Evolutionary conservation across 495 filamentous ascomycete species (phyloP).

Genomic region (Hyaloscypha hepaticicola): DNA sequence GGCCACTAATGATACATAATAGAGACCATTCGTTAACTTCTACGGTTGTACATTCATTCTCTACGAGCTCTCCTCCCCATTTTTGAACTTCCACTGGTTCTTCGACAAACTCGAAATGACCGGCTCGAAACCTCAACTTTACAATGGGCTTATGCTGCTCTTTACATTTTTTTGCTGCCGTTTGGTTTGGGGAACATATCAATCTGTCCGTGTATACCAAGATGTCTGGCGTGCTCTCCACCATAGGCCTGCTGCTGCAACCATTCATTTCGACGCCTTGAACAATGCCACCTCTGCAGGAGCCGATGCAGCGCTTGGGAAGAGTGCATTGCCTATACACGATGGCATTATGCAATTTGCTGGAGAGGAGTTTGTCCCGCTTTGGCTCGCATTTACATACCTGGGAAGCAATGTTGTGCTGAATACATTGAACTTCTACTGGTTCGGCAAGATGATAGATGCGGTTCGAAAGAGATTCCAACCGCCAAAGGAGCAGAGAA

Average conservation of each 20-base stretch:
- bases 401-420: conserved; percentile 74
- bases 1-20: conserved; percentile 15
- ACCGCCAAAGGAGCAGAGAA: conserved; percentile 45
- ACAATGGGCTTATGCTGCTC: conserved; percentile 78
- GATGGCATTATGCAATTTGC: conserved; percentile 43
- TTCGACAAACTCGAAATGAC: conserved; percentile 96
- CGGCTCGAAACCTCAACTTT: conserved; percentile 73
- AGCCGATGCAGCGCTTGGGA: conserved; percentile 27
- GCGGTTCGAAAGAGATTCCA: conserved; percentile 87
- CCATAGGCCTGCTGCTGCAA: conserved; percentile 36
- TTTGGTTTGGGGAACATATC: conserved; percentile 88
- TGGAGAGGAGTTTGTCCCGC: conserved; percentile 56
- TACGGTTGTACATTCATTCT: conserved; percentile 91
- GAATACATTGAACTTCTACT: conserved; percentile 89
- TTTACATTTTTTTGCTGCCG: conserved; percentile 83
- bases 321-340: conserved; percentile 33
- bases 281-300: conserved; percentile 37
- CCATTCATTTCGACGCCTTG: conserved; percentile 33
- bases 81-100: conserved; percentile 99
- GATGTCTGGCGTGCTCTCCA: conserved; percentile 73
- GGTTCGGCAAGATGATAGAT: conserved; percentile 96
- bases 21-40: conserved; percentile 94
- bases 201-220: conserved; percentile 69
- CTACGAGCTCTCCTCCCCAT: conserved; percentile 93
- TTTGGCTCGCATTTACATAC: conserved; percentile 80